A percentile compares a stretch with the other conserved stretches of the same genome.
Evolutionary conservation across 2,329 filamentous ascomycete genomes (phyloP).

Genomic region (Juglanconis sp.): DNA sequence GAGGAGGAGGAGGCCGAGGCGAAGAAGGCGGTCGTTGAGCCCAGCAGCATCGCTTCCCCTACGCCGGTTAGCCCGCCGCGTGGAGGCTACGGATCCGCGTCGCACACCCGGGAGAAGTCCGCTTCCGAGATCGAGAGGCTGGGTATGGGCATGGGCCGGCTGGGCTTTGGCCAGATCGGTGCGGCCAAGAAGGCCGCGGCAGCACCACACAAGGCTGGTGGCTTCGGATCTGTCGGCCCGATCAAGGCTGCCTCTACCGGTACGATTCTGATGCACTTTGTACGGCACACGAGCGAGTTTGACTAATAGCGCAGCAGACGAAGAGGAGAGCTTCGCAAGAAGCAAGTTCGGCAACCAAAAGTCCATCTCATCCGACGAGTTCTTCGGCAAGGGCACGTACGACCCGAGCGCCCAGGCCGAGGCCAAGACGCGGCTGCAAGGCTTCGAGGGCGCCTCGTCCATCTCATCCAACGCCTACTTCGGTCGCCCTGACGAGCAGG

Average conservation of each 20-base stretch:
- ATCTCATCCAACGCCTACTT: conserved; percentile 99
- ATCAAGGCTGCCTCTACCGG: conserved; percentile 67
- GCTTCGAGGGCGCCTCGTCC: conserved; percentile 86
- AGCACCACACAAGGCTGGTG: conserved; percentile 59
- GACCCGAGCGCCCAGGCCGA: conserved; percentile 78
- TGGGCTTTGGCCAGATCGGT: conserved; percentile 86
- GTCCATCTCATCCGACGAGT: conserved; percentile 96
- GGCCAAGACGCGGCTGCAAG: conserved; percentile 81
- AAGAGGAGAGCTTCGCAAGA: conserved; percentile 79
- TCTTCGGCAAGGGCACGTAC: conserved; percentile 87
- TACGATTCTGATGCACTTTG: conserved; percentile 36
- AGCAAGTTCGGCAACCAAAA: conserved; percentile 90
- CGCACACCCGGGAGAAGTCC: conserved; percentile 56
- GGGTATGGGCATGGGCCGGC: conserved; percentile 80
- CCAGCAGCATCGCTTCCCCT: conserved; percentile 64
- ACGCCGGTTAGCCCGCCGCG: conserved; percentile 69
- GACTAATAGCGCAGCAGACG: conserved; percentile 45
- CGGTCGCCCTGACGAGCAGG: conserved; percentile 78
- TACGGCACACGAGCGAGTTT: neutral
- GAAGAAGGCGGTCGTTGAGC: conserved; percentile 38
- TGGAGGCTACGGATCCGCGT: conserved; percentile 60
- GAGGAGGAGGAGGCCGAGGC: conserved; percentile 63
- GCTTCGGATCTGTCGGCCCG: conserved; percentile 81
- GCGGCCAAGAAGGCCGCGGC: conserved; percentile 55
- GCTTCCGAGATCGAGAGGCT: conserved; percentile 82